Base-by-base conservation (phyloP, 352 stramenopile genomes). In the Phytopythium oedochilum region DNA sequence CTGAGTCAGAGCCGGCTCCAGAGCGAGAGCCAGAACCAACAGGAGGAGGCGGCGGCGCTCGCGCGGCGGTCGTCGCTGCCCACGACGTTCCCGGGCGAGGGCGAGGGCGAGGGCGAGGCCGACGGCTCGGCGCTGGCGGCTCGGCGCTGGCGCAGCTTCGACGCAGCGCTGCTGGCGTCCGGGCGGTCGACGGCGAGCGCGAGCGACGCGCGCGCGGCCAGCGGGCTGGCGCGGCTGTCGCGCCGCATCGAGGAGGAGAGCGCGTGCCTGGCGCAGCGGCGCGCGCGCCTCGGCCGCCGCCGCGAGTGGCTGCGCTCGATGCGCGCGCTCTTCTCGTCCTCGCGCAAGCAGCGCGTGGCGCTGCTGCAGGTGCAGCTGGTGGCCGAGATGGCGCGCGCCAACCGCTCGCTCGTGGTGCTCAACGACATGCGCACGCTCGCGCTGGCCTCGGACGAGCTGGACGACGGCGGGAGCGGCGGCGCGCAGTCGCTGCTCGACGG, bases 311-410 rank as follows among this genome's bases (percentile, higher is more conserved):
- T 88, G 20, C 73, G 75, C 22, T 75, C 71, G n/a, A 64, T 90
- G 8, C 59, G 63, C 29, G 53, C 65, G 32, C 60, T 73, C 47
- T 75, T 86, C 50, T 75, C 73, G n/a, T 66, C 67, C 10, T 71
- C 64, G 32, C 64, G 71, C 20, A 73, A 78, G 38, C 69, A 88
- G 32, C 77, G 84, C 46, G 67, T 90, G 11, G 61, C 71, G 50
- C 53, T 90, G 34, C 63, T 86, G 18, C 80, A 83, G 57, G 86
- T 90, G 73, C 75, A 88, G 53, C 63, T 90, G 2, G 71, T 86
- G 29, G 80, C 80, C n/a, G 73, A 85, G 28, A 72, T 86, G 22
- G 78, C 80, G 32, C 75, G 71, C 34, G 58, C 68, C 55, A 81
- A 83, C 56, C 80, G 80, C 0, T 88, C 78, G 47, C 60, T 90